Percentiles rank a stretch among this genome's conserved stretches.
These are phyloP conservation scores for Uncinocarpus reesii DNA, from an alignment of 2,329 filamentous ascomycete genomes.

Conservation along the genomic window DNA sequence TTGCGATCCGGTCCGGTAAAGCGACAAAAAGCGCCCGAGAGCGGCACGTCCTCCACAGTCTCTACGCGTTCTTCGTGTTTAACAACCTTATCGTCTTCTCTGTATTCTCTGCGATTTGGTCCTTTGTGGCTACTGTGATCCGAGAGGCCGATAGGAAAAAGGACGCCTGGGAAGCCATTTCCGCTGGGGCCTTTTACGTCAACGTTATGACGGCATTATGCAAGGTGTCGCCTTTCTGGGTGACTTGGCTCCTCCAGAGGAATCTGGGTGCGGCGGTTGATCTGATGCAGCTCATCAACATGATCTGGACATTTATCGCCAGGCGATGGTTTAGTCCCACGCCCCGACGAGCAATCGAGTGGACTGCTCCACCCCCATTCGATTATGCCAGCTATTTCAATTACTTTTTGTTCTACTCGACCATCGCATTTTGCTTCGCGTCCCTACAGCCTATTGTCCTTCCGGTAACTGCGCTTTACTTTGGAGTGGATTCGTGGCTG, in stretches of 20 bases:
- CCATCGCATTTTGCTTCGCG: conserved; percentile 75
- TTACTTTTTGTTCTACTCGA: conserved; percentile 91
- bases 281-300: conserved; percentile 73
- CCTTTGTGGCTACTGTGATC: conserved; percentile 58
- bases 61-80: conserved; percentile 94
- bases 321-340: conserved; percentile 80
- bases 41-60: conserved; percentile 76
- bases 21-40: conserved; percentile 86
- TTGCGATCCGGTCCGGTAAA: conserved; percentile 76
- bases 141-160: conserved; percentile 46
- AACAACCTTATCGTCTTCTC: conserved; percentile 96
- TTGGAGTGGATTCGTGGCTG: conserved; percentile 71
- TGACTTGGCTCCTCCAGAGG: conserved; percentile 83
- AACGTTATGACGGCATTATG: conserved; percentile 66
- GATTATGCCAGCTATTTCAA: conserved; percentile 98
- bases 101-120: conserved; percentile 73
- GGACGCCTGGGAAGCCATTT: conserved; percentile 59
- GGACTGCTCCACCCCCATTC: conserved; percentile 83
- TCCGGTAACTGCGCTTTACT: conserved; percentile 79
- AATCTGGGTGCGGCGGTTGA: conserved; percentile 91
- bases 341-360: conserved; percentile 79
- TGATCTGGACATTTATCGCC: conserved; percentile 74
- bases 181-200: conserved; percentile 51
- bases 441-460: conserved; percentile 79
- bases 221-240: conserved; percentile 79